phyloP scores from a whole-genome alignment of 345 rosid species.

The Trapa bicornis region DNA sequence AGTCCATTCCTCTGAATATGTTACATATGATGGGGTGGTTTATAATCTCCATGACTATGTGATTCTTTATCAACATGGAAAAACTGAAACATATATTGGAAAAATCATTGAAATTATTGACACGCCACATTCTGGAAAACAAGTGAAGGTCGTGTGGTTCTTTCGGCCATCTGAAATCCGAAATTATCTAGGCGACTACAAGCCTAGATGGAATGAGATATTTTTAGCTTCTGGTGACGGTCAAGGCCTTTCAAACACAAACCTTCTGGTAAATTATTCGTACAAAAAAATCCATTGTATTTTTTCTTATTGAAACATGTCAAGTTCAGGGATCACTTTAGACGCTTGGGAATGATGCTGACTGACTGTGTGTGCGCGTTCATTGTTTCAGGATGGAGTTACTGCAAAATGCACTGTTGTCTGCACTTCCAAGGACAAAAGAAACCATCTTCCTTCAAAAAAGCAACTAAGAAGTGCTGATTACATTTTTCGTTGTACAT shows the following conservation, averaged over 20 bases:
- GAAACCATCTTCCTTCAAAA: not conserved
- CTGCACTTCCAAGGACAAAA: constrained; percentile 22
- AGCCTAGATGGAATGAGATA: constrained; percentile 41
- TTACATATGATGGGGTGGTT: constrained; percentile 16
- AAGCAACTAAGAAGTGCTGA: constrained; percentile 22
- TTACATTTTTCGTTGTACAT: constrained; percentile 31
- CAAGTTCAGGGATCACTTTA: not conserved
- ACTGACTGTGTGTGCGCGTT: not conserved
- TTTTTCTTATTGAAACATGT: not conserved
- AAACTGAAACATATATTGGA: constrained; percentile 31
- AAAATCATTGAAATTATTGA: constrained; percentile 37
- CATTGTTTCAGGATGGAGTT: constrained; percentile 27
- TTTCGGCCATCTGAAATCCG: constrained; percentile 41
- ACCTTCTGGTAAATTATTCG: constrained; percentile 23
- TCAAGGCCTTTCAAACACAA: constrained; percentile 25
- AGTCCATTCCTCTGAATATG: not conserved
- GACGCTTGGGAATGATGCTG: not conserved
- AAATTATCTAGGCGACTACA: constrained; percentile 23
- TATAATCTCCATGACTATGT: constrained; percentile 39
- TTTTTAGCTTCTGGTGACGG: constrained; percentile 53
- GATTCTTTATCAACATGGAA: constrained; percentile 7
- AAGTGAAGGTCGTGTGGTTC: constrained; percentile 42
- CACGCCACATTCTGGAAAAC: constrained; percentile 25
- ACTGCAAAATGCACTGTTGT: constrained; percentile 37
- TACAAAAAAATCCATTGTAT: not conserved